Evolutionary conservation across 2,329 filamentous ascomycete species (phyloP).

Genomic region (Alternaria hordeiaustralica): DNA sequence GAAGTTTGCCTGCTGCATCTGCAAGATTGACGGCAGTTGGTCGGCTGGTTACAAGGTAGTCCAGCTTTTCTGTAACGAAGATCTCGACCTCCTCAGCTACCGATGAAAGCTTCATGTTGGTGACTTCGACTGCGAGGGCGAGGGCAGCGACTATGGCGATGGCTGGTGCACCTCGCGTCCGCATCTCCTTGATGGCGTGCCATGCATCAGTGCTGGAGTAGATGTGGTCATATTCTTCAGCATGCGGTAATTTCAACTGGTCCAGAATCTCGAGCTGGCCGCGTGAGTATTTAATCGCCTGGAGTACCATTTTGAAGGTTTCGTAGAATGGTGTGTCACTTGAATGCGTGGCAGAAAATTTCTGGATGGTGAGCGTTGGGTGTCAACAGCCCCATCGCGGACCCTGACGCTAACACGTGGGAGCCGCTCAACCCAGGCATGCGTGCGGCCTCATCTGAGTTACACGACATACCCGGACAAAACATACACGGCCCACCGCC

Average conservation of each 20-base stretch:
- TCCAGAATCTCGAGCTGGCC: slow-evolving; percentile 79
- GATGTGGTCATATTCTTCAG: slow-evolving; percentile 78
- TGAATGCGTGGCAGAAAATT: slow-evolving; percentile 21
- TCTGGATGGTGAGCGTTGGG: slow-evolving; percentile 30
- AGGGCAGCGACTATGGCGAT: slow-evolving; percentile 98
- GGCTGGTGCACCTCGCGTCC: slow-evolving; percentile 81
- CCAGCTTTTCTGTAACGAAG: slow-evolving; percentile 77
- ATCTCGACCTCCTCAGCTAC: slow-evolving; percentile 66
- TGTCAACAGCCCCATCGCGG: slow-evolving; percentile 20
- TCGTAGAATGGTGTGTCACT: slow-evolving; percentile 12
- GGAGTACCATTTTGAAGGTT: slow-evolving; percentile 60
- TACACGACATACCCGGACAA: not conserved
- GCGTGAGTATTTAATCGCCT: slow-evolving; percentile 78
- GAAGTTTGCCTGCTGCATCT: slow-evolving; percentile 85
- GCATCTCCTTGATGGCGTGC: slow-evolving; percentile 83
- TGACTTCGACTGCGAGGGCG: slow-evolving; percentile 83
- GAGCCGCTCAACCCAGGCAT: not conserved
- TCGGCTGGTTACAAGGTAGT: slow-evolving; percentile 86
- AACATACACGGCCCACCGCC: not conserved
- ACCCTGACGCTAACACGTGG: slow-evolving; percentile 20
- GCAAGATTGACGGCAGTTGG: slow-evolving; percentile 95
- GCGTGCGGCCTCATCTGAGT: not conserved
- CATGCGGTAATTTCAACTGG: slow-evolving; percentile 81
- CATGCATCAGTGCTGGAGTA: slow-evolving; percentile 76
- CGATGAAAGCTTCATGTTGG: slow-evolving; percentile 60